A percentile compares a stretch with the other conserved stretches of the same genome.
phyloP scores from a whole-genome alignment of 768 basidiomycete genomes.

The Pulveroboletus sp. region DNA sequence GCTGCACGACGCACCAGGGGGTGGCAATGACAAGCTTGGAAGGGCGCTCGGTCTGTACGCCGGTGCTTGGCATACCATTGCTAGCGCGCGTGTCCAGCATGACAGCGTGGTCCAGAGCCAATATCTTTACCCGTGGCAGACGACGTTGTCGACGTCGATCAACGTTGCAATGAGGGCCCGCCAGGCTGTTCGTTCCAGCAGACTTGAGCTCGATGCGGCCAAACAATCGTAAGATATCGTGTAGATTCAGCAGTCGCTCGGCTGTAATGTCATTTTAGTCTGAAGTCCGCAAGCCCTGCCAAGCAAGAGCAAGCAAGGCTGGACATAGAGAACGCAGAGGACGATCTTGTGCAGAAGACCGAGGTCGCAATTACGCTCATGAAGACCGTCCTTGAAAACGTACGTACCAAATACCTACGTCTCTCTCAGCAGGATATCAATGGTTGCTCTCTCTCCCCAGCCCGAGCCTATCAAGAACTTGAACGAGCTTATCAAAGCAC shows the following conservation, averaged over 20 bases:
- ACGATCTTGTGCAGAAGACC: conserved; percentile 96
- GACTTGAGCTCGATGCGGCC: conserved; percentile 86
- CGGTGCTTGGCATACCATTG: conserved; percentile 78
- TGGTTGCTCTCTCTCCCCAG: conserved; percentile 36
- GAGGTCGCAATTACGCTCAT: conserved; percentile 95
- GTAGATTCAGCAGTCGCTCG: not conserved
- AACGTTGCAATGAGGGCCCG: conserved; percentile 90
- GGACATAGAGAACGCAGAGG: conserved; percentile 90
- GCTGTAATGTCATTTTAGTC: conserved; percentile 37
- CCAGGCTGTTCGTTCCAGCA: conserved; percentile 70
- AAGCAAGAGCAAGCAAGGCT: conserved; percentile 90
- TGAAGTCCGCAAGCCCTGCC: conserved; percentile 70
- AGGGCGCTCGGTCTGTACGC: conserved; percentile 77
- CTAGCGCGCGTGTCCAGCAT: conserved; percentile 73
- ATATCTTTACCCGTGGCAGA: conserved; percentile 84
- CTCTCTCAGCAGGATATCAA: not conserved
- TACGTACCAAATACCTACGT: conserved; percentile 35
- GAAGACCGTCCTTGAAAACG: conserved; percentile 98
- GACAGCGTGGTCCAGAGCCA: conserved; percentile 62
- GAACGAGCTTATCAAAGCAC: conserved; percentile 88
- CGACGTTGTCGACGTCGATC: conserved; percentile 78
- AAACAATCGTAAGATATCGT: conserved; percentile 66
- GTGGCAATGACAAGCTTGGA: conserved; percentile 63
- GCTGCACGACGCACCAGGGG: conserved; percentile 42
- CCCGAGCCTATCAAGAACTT: conserved; percentile 95